These are phyloP conservation scores for Euphorbia peplus DNA, from an alignment of 345 rosid genomes.

Conservation along the genomic window DNA sequence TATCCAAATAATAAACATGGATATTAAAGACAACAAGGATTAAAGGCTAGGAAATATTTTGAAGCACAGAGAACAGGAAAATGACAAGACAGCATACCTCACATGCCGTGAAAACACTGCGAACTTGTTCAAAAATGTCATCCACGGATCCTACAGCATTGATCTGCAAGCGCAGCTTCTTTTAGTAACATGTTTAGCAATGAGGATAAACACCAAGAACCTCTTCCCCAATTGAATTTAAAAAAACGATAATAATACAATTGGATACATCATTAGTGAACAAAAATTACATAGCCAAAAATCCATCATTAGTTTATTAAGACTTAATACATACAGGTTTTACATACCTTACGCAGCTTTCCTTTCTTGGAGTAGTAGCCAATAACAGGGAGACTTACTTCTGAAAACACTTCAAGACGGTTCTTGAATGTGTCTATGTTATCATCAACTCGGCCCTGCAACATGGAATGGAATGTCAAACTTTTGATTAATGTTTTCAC, in stretches of 20 bases:
- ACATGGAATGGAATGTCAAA: neutral
- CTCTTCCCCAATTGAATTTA: too few relatives aligned
- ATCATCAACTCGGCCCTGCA: conserved; percentile 34
- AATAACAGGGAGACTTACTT: conserved; percentile 68
- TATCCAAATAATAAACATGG: neutral
- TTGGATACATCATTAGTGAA: neutral
- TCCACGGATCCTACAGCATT: conserved; percentile 81
- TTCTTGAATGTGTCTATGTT: conserved; percentile 28
- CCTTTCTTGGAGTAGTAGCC: conserved; percentile 70
- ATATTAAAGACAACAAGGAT: neutral
- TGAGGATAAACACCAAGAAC: too few relatives aligned
- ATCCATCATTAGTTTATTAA: neutral
- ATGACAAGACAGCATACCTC: conserved; percentile 38
- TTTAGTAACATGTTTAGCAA: conserved; percentile 5
- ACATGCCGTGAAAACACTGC: conserved; percentile 50
- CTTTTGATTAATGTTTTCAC: neutral
- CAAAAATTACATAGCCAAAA: neutral
- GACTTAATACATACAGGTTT: neutral
- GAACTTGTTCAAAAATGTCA: conserved; percentile 75
- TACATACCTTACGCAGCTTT: conserved; percentile 59
- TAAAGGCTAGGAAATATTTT: neutral
- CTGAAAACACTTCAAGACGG: conserved; percentile 27
- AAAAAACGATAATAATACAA: too few relatives aligned
- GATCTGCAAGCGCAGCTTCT: conserved; percentile 48
- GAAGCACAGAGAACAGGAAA: neutral